A percentile compares a stretch with the other conserved stretches of the same genome.
Evolutionary conservation across 208 protist species (phyloP).

Genomic region (Trypanosoma platydactyli): DNA sequence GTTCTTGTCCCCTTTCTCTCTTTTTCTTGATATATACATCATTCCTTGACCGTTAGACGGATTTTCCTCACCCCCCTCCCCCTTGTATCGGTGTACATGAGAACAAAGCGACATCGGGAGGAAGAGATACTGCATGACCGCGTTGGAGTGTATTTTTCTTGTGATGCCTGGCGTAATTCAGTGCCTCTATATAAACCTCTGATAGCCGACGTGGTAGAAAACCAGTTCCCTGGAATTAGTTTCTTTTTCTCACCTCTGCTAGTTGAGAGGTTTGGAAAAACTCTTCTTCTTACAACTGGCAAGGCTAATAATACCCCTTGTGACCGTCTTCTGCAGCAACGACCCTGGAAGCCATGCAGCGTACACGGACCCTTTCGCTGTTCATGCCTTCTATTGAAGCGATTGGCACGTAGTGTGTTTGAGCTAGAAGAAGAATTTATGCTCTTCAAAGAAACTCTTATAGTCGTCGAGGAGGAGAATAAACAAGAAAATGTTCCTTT

Average conservation of each 20-base stretch:
- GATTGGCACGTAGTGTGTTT: slow-evolving; percentile 28
- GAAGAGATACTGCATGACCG: not conserved
- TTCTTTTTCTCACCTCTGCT: slow-evolving; percentile 48
- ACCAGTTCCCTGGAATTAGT: slow-evolving; percentile 36
- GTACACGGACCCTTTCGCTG: slow-evolving; percentile 62
- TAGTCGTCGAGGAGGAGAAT: not conserved
- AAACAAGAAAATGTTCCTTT: slow-evolving; percentile 11
- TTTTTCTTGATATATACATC: too few species aligned
- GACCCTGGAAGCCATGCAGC: slow-evolving; percentile 38
- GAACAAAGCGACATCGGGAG: not conserved
- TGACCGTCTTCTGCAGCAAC: slow-evolving; percentile 12
- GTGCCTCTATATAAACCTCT: slow-evolving; percentile 11
- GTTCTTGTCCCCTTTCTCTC: not conserved
- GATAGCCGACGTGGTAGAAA: slow-evolving; percentile 20
- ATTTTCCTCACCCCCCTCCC: too few species aligned
- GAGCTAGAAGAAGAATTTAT: slow-evolving; percentile 45
- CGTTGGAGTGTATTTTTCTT: slow-evolving; percentile 12
- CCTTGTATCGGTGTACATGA: too few species aligned
- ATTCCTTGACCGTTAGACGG: too few species aligned
- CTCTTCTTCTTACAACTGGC: slow-evolving; percentile 10
- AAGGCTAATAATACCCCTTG: slow-evolving; percentile 7
- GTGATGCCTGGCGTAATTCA: slow-evolving; percentile 4
- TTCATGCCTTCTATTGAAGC: slow-evolving; percentile 47
- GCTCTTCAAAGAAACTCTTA: slow-evolving; percentile 2
- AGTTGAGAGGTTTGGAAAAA: slow-evolving; percentile 21